A percentile compares a stretch with the other conserved stretches of the same genome.
Evolutionary conservation across 1,139 yeast species (phyloP).

Genomic region (Dujonia santamariae): DNA sequence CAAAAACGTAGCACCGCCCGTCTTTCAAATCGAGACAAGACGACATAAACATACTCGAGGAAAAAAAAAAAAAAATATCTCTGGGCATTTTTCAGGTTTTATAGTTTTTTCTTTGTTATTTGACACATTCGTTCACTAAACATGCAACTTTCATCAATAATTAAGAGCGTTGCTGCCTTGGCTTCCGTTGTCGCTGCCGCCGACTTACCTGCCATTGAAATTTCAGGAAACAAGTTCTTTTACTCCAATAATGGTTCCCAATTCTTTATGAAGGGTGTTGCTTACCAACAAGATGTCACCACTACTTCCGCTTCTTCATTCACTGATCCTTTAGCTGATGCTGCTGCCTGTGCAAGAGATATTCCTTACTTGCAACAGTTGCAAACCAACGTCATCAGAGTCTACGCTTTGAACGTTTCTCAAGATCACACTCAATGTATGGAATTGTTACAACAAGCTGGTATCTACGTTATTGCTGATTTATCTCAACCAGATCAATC

Average conservation of each 20-base stretch:
- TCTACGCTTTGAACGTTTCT: constrained; percentile 66
- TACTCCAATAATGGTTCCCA: constrained; percentile 45
- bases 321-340: constrained; percentile 71
- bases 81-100: too few species aligned
- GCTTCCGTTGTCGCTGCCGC: constrained; percentile 17
- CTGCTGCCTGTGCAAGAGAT: constrained; percentile 74
- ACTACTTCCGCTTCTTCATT: constrained; percentile 47
- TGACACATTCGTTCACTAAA: constrained; percentile 4
- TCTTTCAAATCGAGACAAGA: too few species aligned
- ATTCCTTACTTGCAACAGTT: constrained; percentile 63
- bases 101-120: too few species aligned
- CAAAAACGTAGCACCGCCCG: too few species aligned
- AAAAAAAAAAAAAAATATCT: too few species aligned
- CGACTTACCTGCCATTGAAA: constrained; percentile 36
- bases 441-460: constrained; percentile 65
- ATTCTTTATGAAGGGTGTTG: constrained; percentile 44
- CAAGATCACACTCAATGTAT: constrained; percentile 68
- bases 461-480: constrained; percentile 77
- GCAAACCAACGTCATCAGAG: constrained; percentile 66
- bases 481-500: constrained; percentile 65
- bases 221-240: constrained; percentile 45
- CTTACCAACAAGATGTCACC: constrained; percentile 45
- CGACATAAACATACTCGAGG: too few species aligned
- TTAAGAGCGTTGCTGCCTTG: constrained; percentile 18
- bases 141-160: constrained; percentile 3